A percentile compares a stretch with the other conserved stretches of the same genome.
Evolutionary conservation across 2,329 filamentous ascomycete species (phyloP).

Genomic region (Chaetomium strumarium): DNA sequence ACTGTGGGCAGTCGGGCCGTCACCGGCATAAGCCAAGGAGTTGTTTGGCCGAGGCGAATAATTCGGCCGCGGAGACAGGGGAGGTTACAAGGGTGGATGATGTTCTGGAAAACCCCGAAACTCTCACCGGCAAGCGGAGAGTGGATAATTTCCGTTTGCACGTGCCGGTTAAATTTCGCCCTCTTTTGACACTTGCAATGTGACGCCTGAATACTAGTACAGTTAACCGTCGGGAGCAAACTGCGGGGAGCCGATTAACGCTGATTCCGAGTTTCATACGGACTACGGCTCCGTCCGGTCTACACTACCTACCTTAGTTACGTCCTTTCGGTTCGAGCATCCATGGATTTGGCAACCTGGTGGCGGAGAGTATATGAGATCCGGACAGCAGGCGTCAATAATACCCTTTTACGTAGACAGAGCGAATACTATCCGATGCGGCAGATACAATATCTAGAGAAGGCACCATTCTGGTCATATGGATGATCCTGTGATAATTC

Average conservation of each 20-base stretch:
- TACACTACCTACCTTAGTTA: too few relatives aligned
- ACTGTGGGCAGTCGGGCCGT: constrained; percentile 16
- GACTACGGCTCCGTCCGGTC: too few relatives aligned
- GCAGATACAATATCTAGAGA: neutral
- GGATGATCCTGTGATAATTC: neutral
- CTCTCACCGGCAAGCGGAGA: neutral
- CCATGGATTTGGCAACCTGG: neutral
- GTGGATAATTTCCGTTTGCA: neutral
- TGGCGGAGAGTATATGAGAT: too few relatives aligned
- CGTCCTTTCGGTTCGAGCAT: neutral
- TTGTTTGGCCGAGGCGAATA: constrained; percentile 10
- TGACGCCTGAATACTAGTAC: constrained; percentile 8
- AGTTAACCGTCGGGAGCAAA: constrained; percentile 16
- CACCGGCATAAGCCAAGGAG: neutral
- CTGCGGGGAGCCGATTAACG: constrained; percentile 3
- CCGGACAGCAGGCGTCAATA: too few relatives aligned
- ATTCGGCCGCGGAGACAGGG: neutral
- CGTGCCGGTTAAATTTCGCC: constrained; percentile 11
- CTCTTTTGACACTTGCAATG: constrained; percentile 12
- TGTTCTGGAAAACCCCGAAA: constrained; percentile 16
- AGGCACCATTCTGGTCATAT: neutral
- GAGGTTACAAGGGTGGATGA: neutral
- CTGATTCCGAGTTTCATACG: neutral
- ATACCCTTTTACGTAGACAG: too few relatives aligned
- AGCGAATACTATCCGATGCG: too few relatives aligned